phyloP scores from a whole-genome alignment of 2,329 filamentous ascomycete species.

The Sporothrix brunneoviolacea region DNA sequence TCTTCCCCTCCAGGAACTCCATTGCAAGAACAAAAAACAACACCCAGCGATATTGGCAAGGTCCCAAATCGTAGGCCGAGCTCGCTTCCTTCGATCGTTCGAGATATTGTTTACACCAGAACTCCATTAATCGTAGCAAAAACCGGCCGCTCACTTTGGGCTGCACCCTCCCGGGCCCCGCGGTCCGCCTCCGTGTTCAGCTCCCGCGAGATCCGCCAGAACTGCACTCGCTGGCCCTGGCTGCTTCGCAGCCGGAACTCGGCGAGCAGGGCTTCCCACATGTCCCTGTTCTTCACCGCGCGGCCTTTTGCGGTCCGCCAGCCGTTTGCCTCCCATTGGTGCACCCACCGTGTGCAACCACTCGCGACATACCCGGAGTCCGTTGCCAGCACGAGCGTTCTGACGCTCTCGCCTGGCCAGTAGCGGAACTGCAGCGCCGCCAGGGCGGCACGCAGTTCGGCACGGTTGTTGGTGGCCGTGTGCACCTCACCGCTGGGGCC shows the following conservation, averaged over 20 bases:
- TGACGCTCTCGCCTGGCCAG: constrained; percentile 38
- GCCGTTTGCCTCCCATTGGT: constrained; percentile 31
- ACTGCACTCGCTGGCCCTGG: constrained; percentile 22
- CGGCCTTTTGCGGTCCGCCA: constrained; percentile 29
- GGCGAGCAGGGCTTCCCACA: constrained; percentile 36
- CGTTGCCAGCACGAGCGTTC: constrained; percentile 43
- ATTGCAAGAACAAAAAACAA: too few species aligned
- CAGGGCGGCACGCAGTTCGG: constrained; percentile 49
- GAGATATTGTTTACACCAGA: too few species aligned
- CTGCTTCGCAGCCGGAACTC: not conserved
- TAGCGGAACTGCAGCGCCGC: constrained; percentile 38
- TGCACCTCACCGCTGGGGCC: constrained; percentile 27
- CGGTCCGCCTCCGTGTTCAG: not conserved
- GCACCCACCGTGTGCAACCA: constrained; percentile 34
- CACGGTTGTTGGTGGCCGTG: constrained; percentile 41
- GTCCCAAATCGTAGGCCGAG: too few species aligned
- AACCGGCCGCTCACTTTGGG: too few species aligned
- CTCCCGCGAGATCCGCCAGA: constrained; percentile 22
- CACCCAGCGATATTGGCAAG: too few species aligned
- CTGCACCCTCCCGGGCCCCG: too few species aligned
- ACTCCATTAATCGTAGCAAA: too few species aligned
- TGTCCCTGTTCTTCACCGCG: constrained; percentile 33
- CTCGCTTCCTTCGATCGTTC: too few species aligned
- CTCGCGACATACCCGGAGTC: constrained; percentile 41
- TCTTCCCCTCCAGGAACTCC: too few species aligned